Conservation (phyloP, 192 early-diverging fungal species). For the Geosiphon pyriformis region DNA sequence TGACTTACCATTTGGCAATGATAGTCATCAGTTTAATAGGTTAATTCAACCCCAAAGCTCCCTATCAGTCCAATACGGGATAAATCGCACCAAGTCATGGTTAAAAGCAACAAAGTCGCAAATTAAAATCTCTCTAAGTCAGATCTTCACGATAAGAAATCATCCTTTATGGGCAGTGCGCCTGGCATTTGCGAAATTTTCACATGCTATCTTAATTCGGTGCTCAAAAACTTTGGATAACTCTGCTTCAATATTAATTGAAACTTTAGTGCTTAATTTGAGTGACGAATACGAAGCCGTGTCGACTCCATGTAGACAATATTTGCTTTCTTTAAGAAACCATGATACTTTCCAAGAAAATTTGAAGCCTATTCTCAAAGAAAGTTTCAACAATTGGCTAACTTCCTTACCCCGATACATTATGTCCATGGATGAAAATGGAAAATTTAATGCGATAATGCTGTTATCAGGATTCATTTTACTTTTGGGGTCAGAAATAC, state of each 20-base stretch:
- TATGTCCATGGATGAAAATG: constrained; percentile 29
- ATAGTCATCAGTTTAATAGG: background rate
- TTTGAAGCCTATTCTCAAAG: constrained; percentile 34
- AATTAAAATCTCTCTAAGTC: constrained; percentile 23
- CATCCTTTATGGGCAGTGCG: constrained; percentile 35
- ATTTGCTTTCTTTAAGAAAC: constrained; percentile 15
- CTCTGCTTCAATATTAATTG: constrained; percentile 26
- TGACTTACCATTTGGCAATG: background rate
- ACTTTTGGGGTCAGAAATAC: constrained; percentile 27
- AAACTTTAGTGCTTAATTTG: constrained; percentile 34
- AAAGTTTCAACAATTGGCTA: constrained; percentile 32
- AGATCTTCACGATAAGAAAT: constrained; percentile 28
- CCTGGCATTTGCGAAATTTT: constrained; percentile 32
- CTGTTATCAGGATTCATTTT: constrained; percentile 30
- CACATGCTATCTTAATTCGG: constrained; percentile 25
- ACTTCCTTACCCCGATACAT: constrained; percentile 31
- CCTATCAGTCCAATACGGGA: background rate
- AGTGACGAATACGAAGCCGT: constrained; percentile 35
- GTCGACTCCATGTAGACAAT: constrained; percentile 13
- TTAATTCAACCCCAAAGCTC: background rate
- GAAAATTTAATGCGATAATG: constrained; percentile 30
- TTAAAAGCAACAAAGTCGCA: constrained; percentile 23
- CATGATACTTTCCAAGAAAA: constrained; percentile 8
- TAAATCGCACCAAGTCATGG: constrained; percentile 28
- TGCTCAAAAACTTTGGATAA: constrained; percentile 34